Evolutionary conservation across 495 filamentous ascomycete species (phyloP), one percentile per base, ranked within the genome.

Genomic region (Collariella sp.): DNA sequence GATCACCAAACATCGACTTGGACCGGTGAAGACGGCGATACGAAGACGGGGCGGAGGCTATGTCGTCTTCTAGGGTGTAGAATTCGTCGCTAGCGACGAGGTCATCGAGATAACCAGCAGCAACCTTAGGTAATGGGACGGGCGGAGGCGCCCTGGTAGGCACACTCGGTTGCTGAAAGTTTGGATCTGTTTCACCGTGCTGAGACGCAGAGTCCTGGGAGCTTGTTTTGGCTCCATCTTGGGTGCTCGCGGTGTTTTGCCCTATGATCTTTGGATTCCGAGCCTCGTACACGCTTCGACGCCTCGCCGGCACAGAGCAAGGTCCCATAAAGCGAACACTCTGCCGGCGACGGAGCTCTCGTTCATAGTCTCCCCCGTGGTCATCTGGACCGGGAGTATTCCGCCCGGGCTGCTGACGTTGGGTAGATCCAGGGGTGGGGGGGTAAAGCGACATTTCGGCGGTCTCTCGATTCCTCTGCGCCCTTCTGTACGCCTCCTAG

Each of bases 21-120:
- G 88, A 79, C 62, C 83, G 87, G 46, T 83, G 83, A 46, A 91
- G 71, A 46, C 77, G 83, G n/a, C 83, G 79, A 57, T 83, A 89
- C 1, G 87, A 90, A 2, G 86, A 90, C 18, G 86, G 83, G 15
- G 74, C 73, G 10, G 83, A 85, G 5, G 77, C 74, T 46, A 82
- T 71, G n/a, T 79, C 76, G 42, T 83, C 79, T 62, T 84, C 79
- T 5, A 80, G 72, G 6, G 70, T 72, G 54, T 75, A 82, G 50
- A 77, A 67, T 57, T 78, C 76, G 40, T 75, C 70, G 31, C 62
- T 65, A 23, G 62, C 56, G 26, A 63, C 58, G 44, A 76, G 56
- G 11, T 66, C 62, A 43, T 66, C 61, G 19, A 73, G 63, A 46
- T 73, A 72, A 35, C 67, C 52, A 5, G 53, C 35, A 3, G 65